These are phyloP conservation scores for Scheffersomyces ergatensis DNA, from an alignment of 805 yeast species.

Conservation along the genomic window DNA sequence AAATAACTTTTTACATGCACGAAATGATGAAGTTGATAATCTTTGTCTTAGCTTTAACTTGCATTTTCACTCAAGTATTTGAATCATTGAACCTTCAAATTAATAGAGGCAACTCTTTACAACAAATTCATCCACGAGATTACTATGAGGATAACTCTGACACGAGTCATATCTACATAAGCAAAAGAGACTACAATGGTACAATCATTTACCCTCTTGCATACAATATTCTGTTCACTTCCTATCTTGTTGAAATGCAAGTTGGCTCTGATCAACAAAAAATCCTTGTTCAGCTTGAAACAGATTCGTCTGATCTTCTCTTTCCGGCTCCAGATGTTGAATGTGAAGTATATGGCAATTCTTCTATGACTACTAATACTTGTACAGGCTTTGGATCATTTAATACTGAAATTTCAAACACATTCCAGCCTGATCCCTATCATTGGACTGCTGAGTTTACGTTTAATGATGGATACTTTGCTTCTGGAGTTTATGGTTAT, in stretches of 20 bases:
- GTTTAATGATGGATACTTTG: slow-evolving; percentile 47
- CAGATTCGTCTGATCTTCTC: slow-evolving; percentile 21
- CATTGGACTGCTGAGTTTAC: slow-evolving; percentile 28
- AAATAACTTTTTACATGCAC: too few species aligned
- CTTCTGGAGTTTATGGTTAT: slow-evolving; percentile 47
- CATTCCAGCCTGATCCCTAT: slow-evolving; percentile 27
- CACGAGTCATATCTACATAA: too few species aligned
- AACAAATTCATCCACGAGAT: too few species aligned
- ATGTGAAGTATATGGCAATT: slow-evolving; percentile 2
- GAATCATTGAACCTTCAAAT: too few species aligned
- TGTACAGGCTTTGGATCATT: slow-evolving; percentile 43
- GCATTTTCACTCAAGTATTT: too few species aligned
- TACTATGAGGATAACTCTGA: too few species aligned
- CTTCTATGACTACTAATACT: too few species aligned
- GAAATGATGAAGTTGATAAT: too few species aligned
- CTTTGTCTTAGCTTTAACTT: too few species aligned
- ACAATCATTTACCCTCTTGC: neutral
- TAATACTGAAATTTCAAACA: slow-evolving; percentile 23
- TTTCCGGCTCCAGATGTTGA: slow-evolving; percentile 10
- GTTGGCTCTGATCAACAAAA: slow-evolving; percentile 21
- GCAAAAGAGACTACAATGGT: neutral
- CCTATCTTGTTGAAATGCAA: too few species aligned
- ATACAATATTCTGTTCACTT: too few species aligned
- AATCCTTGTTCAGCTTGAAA: slow-evolving; percentile 13
- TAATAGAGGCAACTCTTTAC: too few species aligned